Evolutionary conservation across 805 yeast genomes (phyloP).

Genomic region (Candida chilensis): DNA sequence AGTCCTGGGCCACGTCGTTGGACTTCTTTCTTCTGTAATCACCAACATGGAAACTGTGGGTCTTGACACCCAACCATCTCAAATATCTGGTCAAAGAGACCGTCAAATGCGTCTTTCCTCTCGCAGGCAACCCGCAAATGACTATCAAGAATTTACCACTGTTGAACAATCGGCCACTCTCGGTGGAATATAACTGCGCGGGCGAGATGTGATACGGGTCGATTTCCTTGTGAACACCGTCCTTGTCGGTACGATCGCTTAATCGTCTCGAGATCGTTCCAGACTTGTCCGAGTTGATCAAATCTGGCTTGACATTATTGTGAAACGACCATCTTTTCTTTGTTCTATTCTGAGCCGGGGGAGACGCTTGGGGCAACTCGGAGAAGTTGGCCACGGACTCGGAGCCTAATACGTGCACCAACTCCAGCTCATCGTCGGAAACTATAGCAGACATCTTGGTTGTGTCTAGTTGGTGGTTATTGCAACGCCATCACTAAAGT

Average conservation of each 20-base stretch:
- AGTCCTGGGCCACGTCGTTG: slow-evolving; percentile 55
- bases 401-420: too few species aligned
- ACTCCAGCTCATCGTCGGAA: too few species aligned
- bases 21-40: slow-evolving; percentile 68
- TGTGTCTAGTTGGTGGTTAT: too few species aligned
- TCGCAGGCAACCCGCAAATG: slow-evolving; percentile 87
- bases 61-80: slow-evolving; percentile 93
- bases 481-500: too few species aligned
- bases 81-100: slow-evolving; percentile 87
- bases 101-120: slow-evolving; percentile 91
- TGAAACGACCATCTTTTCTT: slow-evolving; percentile 34
- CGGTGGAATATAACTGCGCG: slow-evolving; percentile 89
- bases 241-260: slow-evolving; percentile 29
- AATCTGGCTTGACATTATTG: slow-evolving; percentile 23
- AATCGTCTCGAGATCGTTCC: slow-evolving; percentile 13
- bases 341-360: slow-evolving; percentile 24
- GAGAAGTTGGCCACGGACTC: too few species aligned
- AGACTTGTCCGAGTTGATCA: slow-evolving; percentile 12
- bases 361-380: too few species aligned
- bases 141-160: slow-evolving; percentile 91
- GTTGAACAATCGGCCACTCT: slow-evolving; percentile 85
- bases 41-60: slow-evolving; percentile 86
- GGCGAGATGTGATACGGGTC: slow-evolving; percentile 69
- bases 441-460: too few species aligned
- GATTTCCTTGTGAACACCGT: slow-evolving; percentile 59